These are phyloP conservation scores for Fagus sylvatica DNA, from an alignment of 306 rosid species.

Conservation along the genomic window DNA sequence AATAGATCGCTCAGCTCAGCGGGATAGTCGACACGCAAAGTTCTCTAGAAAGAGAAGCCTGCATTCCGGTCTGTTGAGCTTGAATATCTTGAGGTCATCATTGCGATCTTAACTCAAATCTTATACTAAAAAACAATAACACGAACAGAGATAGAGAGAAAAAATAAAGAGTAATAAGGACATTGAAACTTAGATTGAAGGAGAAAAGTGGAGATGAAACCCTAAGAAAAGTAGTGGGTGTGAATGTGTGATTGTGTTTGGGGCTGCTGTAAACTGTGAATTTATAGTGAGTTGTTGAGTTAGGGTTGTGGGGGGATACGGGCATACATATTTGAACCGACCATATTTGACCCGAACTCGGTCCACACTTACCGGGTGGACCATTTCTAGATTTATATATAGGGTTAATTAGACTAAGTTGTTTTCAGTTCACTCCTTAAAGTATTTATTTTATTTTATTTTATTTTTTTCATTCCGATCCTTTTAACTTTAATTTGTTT, in stretches of 20 bases:
- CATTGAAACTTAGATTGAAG: not conserved
- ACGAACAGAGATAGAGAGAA: not conserved
- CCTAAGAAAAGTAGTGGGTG: not conserved
- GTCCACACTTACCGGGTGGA: no score
- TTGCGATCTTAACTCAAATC: constrained; percentile 25
- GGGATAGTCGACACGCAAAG: constrained; percentile 65
- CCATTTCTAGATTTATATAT: no score
- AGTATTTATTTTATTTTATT: no score
- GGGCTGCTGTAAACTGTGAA: not conserved
- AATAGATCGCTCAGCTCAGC: constrained; percentile 62
- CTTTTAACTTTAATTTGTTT: no score
- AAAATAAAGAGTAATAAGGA: no score
- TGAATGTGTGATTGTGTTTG: no score
- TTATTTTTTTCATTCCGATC: no score
- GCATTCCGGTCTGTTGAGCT: constrained; percentile 99
- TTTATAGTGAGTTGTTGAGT: not conserved
- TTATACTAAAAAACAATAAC: not conserved
- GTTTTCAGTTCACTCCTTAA: no score
- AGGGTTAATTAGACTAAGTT: no score
- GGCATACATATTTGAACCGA: not conserved
- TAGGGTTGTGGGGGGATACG: not conserved
- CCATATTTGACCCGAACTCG: not conserved
- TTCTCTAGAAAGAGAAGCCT: constrained; percentile 43
- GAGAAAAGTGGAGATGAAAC: not conserved
- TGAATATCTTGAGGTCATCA: constrained; percentile 70